Evolutionary conservation across 1,284 basidiomycete genomes (phyloP).

Genomic region (Pterula multifida): DNA sequence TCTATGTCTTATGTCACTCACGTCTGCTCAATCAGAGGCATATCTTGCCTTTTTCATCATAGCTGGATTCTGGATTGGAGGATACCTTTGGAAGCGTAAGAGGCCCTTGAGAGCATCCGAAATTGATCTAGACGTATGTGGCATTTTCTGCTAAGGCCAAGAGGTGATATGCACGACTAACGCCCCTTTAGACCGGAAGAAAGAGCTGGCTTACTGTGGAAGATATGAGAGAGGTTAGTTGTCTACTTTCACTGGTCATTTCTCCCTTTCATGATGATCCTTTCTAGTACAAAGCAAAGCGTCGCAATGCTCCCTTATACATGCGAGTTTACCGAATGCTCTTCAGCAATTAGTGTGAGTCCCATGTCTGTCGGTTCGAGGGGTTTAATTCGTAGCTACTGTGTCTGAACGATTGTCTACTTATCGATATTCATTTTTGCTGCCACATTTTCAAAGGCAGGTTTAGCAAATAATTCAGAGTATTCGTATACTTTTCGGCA

Average conservation of each 20-base stretch:
- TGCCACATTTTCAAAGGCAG: too few relatives aligned
- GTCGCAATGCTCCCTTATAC: neutral
- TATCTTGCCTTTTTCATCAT: constrained; percentile 1
- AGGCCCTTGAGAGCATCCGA: neutral
- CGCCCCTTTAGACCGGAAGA: constrained; percentile 21
- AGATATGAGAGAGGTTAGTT: constrained; percentile 2
- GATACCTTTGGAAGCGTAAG: neutral
- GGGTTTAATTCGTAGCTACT: too few relatives aligned
- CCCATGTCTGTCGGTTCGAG: too few relatives aligned
- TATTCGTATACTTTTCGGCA: too few relatives aligned
- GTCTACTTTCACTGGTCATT: neutral
- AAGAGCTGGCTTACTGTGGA: constrained; percentile 5
- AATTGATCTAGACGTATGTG: constrained; percentile 12
- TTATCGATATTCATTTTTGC: too few relatives aligned
- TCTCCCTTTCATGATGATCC: neutral
- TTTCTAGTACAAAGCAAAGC: constrained; percentile 1
- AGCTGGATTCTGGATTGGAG: neutral
- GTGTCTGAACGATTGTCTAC: too few relatives aligned
- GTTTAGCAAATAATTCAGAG: too few relatives aligned
- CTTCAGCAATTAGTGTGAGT: neutral
- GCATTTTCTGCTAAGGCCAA: neutral
- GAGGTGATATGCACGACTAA: neutral
- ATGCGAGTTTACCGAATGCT: neutral
- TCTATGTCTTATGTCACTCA: neutral
- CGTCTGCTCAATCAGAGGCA: neutral